Evolutionary conservation across 129 eudicot species (phyloP).

Genomic region (Helichrysum umbraculigerum): DNA sequence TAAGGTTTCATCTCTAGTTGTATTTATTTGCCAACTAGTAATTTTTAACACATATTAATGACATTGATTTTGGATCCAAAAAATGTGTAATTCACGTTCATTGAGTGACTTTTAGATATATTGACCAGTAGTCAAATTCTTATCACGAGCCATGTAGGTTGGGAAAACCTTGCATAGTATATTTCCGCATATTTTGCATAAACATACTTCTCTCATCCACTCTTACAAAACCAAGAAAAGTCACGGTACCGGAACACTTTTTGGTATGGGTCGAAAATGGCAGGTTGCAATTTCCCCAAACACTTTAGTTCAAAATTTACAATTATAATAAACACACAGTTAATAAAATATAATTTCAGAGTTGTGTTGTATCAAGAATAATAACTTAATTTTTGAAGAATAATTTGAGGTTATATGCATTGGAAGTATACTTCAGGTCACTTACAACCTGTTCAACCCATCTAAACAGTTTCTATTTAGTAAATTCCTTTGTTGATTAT

Average conservation of each 20-base stretch:
- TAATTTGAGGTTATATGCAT: not conserved
- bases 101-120: conserved; percentile 55
- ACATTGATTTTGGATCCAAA: not conserved
- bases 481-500: no score
- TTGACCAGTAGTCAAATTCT: not conserved
- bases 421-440: not conserved
- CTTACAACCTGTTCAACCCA: not conserved
- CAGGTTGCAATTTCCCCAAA: no score
- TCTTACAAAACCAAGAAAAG: no score
- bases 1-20: not conserved
- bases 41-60: not conserved
- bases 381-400: not conserved
- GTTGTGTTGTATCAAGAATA: not conserved
- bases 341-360: not conserved
- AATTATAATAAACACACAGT: no score
- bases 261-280: no score
- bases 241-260: no score
- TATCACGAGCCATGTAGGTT: not conserved
- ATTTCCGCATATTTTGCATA: no score
- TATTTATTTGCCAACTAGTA: not conserved
- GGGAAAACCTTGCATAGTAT: no score
- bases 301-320: no score
- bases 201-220: no score
- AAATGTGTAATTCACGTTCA: not conserved
- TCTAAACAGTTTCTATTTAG: not conserved